Evolutionary conservation across 2,329 filamentous ascomycete species (phyloP).

Genomic region (Sarocladium kiliense): DNA sequence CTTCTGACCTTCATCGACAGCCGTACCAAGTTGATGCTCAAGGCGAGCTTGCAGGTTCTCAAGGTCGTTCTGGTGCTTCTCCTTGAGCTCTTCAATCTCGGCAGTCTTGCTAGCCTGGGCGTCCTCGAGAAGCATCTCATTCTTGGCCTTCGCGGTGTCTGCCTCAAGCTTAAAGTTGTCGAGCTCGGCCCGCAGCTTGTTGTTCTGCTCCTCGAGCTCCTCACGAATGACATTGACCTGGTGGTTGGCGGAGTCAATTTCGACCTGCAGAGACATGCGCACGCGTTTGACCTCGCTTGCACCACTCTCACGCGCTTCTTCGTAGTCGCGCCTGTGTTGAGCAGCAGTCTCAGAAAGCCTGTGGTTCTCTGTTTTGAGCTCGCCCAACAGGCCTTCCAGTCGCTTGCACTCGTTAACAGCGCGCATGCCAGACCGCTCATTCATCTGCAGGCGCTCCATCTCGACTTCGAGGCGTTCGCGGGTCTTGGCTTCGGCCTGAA

Average conservation of each 20-base stretch:
- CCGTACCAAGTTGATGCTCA: conserved; percentile 66
- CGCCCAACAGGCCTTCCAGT: conserved; percentile 48
- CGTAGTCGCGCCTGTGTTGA: conserved; percentile 74
- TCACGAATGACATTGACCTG: conserved; percentile 79
- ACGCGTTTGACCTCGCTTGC: conserved; percentile 77
- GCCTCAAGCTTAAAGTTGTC: conserved; percentile 74
- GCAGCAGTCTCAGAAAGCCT: conserved; percentile 65
- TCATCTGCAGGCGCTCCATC: conserved; percentile 58
- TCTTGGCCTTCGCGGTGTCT: conserved; percentile 73
- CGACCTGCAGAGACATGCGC: conserved; percentile 70
- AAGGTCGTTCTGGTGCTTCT: conserved; percentile 62
- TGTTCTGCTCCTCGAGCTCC: conserved; percentile 75
- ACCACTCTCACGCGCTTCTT: conserved; percentile 75
- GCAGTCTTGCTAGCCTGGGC: conserved; percentile 63
- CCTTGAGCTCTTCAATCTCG: conserved; percentile 42
- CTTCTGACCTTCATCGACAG: conserved; percentile 75
- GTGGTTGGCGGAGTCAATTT: conserved; percentile 78
- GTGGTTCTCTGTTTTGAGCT: conserved; percentile 62
- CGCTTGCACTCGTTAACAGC: conserved; percentile 59
- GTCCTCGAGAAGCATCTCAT: conserved; percentile 81
- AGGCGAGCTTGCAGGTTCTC: conserved; percentile 74
- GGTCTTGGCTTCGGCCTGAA: conserved; percentile 69
- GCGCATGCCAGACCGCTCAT: conserved; percentile 60
- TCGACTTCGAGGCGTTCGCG: conserved; percentile 62
- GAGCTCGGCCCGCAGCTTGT: conserved; percentile 66